Conservation (phyloP, 2,329 filamentous ascomycete species). For the Knufia petricola region DNA sequence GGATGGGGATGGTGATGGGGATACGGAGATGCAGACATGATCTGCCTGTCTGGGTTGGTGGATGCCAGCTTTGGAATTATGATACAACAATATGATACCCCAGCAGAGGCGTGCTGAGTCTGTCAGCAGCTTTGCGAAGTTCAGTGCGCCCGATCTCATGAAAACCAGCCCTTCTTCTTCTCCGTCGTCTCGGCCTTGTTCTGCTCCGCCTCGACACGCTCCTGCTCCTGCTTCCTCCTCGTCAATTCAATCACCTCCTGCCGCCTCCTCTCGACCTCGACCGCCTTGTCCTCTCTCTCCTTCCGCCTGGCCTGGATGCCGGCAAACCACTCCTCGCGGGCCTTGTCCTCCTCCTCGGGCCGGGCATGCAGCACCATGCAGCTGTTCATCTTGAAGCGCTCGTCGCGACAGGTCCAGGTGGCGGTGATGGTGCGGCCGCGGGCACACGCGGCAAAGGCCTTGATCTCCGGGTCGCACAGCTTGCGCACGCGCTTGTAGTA, state of each 20-base stretch:
- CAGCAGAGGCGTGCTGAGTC: too few relatives aligned
- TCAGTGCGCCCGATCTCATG: too few relatives aligned
- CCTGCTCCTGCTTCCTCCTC: constrained; percentile 13
- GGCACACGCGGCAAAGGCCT: constrained; percentile 84
- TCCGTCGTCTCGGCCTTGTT: not conserved
- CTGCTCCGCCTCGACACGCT: constrained; percentile 2
- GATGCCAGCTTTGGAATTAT: not conserved
- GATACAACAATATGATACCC: constrained; percentile 9
- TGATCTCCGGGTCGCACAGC: constrained; percentile 68
- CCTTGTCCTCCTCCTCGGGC: constrained; percentile 73
- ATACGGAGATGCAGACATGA: constrained; percentile 30
- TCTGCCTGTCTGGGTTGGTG: not conserved
- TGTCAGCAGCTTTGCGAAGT: not conserved
- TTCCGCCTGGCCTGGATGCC: constrained; percentile 59
- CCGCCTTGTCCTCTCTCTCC: constrained; percentile 53
- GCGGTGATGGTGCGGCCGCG: constrained; percentile 76
- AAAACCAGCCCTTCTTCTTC: constrained; percentile 8
- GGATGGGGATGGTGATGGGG: constrained; percentile 32
- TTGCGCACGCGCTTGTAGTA: constrained; percentile 70
- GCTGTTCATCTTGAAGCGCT: constrained; percentile 78
- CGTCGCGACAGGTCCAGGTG: constrained; percentile 71
- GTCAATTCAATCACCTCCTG: constrained; percentile 30
- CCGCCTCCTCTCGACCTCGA: constrained; percentile 31
- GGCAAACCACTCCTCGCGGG: constrained; percentile 88
- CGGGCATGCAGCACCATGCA: constrained; percentile 94